These are phyloP conservation scores for Trichoderma koningii DNA, from an alignment of 2,329 filamentous ascomycete species.

Conservation along the genomic window DNA sequence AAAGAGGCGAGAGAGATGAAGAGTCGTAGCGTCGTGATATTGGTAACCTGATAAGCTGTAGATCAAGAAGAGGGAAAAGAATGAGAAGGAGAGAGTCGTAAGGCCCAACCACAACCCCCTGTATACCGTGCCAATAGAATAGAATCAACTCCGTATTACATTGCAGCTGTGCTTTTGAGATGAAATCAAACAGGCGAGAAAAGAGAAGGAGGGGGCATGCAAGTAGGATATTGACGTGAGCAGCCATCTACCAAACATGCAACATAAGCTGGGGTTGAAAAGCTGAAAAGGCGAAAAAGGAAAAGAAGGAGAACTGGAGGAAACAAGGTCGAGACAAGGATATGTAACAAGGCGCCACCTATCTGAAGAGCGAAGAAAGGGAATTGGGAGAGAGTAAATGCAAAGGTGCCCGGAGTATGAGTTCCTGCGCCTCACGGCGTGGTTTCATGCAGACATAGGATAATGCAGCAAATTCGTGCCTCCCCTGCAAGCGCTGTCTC, in stretches of 20 bases:
- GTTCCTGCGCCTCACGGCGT: constrained; percentile 14
- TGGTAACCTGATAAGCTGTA: constrained; percentile 35
- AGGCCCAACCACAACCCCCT: constrained; percentile 1
- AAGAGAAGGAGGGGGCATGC: constrained; percentile 27
- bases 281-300: constrained; percentile 23
- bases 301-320: neutral
- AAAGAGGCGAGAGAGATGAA: neutral
- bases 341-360: constrained; percentile 13
- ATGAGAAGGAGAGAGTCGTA: constrained; percentile 34
- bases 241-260: constrained; percentile 11
- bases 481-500: constrained; percentile 11
- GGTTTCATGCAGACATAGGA: constrained; percentile 12
- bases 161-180: constrained; percentile 3
- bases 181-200: constrained; percentile 30
- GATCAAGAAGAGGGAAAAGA: constrained; percentile 38
- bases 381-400: neutral
- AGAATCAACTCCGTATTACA: constrained; percentile 20
- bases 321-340: constrained; percentile 14
- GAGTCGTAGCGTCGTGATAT: constrained; percentile 22
- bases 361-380: neutral
- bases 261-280: constrained; percentile 21
- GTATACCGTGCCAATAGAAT: constrained; percentile 8
- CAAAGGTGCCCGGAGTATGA: constrained; percentile 2
- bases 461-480: constrained; percentile 6
- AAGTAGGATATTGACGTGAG: constrained; percentile 26